phyloP scores from a whole-genome alignment of 306 rosid species.

The Geum urbanum region DNA sequence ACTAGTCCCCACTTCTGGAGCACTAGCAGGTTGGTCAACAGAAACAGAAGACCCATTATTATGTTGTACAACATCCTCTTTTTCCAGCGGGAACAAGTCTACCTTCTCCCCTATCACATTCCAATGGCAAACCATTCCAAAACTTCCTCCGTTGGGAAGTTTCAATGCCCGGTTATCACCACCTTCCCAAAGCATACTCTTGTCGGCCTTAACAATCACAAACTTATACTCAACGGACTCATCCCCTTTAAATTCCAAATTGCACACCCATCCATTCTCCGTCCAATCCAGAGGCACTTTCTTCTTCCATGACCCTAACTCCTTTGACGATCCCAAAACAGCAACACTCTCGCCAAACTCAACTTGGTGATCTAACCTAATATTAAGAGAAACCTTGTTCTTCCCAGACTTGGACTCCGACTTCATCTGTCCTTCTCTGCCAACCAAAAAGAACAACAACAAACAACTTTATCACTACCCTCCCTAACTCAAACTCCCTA shows the following conservation, averaged over 20 bases:
- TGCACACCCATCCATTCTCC: conserved; percentile 70
- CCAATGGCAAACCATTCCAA: conserved; percentile 61
- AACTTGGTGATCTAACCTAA: conserved; percentile 77
- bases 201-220: conserved; percentile 34
- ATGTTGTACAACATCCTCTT: conserved; percentile 23
- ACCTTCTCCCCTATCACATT: conserved; percentile 41
- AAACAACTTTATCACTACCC: background rate
- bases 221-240: conserved; percentile 61
- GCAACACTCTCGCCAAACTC: conserved; percentile 69
- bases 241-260: conserved; percentile 42
- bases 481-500: background rate
- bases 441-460: background rate
- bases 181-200: conserved; percentile 59
- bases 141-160: conserved; percentile 51
- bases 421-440: conserved; percentile 45
- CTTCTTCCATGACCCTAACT: conserved; percentile 79
- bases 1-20: conserved; percentile 44
- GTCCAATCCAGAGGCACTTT: conserved; percentile 64
- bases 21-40: conserved; percentile 28
- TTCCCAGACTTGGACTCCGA: conserved; percentile 23
- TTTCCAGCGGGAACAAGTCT: conserved; percentile 40
- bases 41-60: conserved; percentile 31
- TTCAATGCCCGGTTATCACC: conserved; percentile 63
- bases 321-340: conserved; percentile 65
- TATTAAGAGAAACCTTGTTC: conserved; percentile 44